phyloP scores from a whole-genome alignment of 2,329 filamentous ascomycete genomes.

The Cyanodermella asteris region DNA sequence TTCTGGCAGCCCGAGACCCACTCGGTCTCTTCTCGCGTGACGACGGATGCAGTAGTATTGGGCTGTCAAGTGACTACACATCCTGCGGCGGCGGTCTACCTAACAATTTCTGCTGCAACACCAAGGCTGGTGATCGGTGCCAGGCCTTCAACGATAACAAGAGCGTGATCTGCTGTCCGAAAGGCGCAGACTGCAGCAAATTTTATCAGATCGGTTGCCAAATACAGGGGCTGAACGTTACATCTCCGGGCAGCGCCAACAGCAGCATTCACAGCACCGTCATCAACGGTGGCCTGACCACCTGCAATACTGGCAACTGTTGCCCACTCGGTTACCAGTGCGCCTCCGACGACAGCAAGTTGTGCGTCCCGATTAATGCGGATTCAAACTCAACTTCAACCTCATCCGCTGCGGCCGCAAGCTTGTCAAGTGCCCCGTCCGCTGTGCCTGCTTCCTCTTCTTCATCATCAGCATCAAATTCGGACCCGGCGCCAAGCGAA shows the following conservation, averaged over 20 bases:
- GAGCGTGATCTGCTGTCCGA: constrained; percentile 25
- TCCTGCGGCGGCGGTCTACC: constrained; percentile 18
- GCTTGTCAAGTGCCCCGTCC: constrained; percentile 9
- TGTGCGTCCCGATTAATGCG: too few species aligned
- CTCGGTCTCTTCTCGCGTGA: constrained; percentile 5
- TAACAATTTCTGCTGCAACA: constrained; percentile 23
- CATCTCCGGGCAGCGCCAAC: constrained; percentile 14
- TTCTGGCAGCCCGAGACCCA: too few species aligned
- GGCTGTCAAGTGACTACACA: constrained; percentile 2
- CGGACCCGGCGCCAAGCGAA: constrained; percentile 5
- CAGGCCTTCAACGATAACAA: constrained; percentile 19
- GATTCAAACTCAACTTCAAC: constrained; percentile 9
- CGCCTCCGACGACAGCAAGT: constrained; percentile 6
- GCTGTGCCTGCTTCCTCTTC: constrained; percentile 9
- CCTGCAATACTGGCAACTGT: constrained; percentile 22
- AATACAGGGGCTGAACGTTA: constrained; percentile 19
- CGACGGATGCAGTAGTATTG: too few species aligned
- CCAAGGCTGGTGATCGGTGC: constrained; percentile 18
- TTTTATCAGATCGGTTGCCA: constrained; percentile 23
- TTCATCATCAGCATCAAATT: constrained; percentile 8
- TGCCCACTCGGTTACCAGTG: constrained; percentile 14
- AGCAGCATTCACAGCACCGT: constrained; percentile 20
- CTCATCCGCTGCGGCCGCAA: constrained; percentile 7
- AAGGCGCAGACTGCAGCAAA: constrained; percentile 17
- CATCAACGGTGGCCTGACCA: constrained; percentile 17